A percentile compares a stretch with the other conserved stretches of the same genome.
These are phyloP conservation scores for Suhomyces bokatorum DNA, from an alignment of 1,139 yeast genomes.

Conservation along the genomic window DNA sequence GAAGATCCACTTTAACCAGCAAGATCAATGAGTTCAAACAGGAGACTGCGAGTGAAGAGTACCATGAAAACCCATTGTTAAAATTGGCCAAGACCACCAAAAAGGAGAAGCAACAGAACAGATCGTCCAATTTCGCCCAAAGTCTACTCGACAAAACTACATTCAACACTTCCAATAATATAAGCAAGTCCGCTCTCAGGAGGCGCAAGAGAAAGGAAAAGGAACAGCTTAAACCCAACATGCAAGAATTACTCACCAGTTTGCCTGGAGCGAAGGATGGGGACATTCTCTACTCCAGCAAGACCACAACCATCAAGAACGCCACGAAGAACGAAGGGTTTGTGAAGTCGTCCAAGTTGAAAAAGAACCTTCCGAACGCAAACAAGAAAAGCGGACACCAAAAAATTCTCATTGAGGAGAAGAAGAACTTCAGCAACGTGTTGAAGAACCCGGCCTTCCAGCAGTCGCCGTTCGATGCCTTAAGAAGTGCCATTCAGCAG, in stretches of 20 bases:
- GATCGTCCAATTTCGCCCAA: constrained; percentile 32
- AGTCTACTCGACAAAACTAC: constrained; percentile 31
- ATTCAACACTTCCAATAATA: constrained; percentile 37
- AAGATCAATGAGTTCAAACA: constrained; percentile 32
- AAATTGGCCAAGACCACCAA: constrained; percentile 55
- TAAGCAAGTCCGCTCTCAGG: constrained; percentile 64
- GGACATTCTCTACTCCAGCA: constrained; percentile 10
- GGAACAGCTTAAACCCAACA: constrained; percentile 64
- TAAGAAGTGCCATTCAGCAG: constrained; percentile 43
- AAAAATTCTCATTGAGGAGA: constrained; percentile 53
- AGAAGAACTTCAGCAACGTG: constrained; percentile 54
- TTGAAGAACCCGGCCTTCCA: constrained; percentile 53
- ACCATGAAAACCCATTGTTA: constrained; percentile 52
- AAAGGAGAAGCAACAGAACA: constrained; percentile 50
- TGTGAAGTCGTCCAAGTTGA: constrained; percentile 25
- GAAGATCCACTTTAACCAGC: constrained; percentile 22
- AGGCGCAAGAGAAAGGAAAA: constrained; percentile 65
- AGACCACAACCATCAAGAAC: constrained; percentile 12
- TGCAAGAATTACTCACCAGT: constrained; percentile 59
- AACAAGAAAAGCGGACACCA: constrained; percentile 56
- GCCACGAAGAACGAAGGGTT: constrained; percentile 14
- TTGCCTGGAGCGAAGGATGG: constrained; percentile 42
- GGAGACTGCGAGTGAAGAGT: constrained; percentile 16
- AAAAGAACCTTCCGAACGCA: constrained; percentile 61
- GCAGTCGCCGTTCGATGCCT: constrained; percentile 57